phyloP scores from a whole-genome alignment of 2,329 filamentous ascomycete species.

The Cryphonectria parasitica region DNA sequence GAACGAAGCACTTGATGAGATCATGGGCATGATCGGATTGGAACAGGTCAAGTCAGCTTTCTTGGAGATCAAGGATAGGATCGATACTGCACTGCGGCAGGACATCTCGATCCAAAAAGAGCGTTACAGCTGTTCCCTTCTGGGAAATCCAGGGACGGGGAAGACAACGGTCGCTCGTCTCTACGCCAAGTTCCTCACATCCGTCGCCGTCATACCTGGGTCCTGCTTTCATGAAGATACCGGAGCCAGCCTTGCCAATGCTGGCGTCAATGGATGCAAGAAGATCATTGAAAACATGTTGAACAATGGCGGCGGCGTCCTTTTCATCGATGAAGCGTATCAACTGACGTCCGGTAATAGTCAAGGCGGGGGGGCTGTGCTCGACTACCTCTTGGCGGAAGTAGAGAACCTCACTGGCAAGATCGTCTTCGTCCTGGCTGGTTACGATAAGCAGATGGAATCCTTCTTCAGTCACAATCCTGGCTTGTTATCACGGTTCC shows the following conservation, averaged over 20 bases:
- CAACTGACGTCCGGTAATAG: constrained; percentile 67
- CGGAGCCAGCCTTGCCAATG: constrained; percentile 66
- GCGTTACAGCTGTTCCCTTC: constrained; percentile 63
- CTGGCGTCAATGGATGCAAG: constrained; percentile 62
- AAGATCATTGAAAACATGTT: constrained; percentile 60
- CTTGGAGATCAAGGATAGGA: constrained; percentile 62
- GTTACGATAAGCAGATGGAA: constrained; percentile 77
- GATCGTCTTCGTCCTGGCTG: constrained; percentile 72
- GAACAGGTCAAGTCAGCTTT: constrained; percentile 70
- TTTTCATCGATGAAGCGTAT: constrained; percentile 83
- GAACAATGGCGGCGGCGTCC: constrained; percentile 64
- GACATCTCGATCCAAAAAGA: constrained; percentile 57
- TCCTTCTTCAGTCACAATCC: constrained; percentile 75
- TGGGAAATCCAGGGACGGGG: constrained; percentile 78
- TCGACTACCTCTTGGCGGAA: constrained; percentile 74
- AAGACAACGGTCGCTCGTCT: constrained; percentile 78
- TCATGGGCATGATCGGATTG: constrained; percentile 74
- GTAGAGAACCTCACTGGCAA: constrained; percentile 73
- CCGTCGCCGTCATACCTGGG: constrained; percentile 66
- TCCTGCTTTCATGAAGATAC: constrained; percentile 66
- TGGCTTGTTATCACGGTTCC: constrained; percentile 71
- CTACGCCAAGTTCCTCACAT: constrained; percentile 68
- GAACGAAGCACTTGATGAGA: constrained; percentile 59
- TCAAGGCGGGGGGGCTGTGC: constrained; percentile 60
- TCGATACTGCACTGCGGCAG: constrained; percentile 66